A percentile compares a stretch with the other conserved stretches of the same genome.
Conservation (phyloP, 441 rosid genomes). For the Daphne laureola region DNA sequence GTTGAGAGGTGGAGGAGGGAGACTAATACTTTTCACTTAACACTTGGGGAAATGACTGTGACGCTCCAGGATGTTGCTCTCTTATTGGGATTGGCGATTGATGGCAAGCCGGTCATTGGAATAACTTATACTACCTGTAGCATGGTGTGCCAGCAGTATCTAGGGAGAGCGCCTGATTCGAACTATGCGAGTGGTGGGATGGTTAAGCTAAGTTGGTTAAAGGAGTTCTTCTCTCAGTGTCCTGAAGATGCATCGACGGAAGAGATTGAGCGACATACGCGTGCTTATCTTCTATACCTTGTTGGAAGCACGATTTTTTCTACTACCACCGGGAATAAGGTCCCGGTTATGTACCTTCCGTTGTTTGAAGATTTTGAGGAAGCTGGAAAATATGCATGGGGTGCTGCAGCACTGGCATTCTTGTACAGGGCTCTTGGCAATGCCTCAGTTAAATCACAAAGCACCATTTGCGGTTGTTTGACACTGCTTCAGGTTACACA, state of each 20-base stretch:
- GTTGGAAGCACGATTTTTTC: conserved; percentile 96
- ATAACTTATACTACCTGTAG: conserved; percentile 66
- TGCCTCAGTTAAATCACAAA: conserved; percentile 93
- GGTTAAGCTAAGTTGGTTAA: conserved; percentile 98
- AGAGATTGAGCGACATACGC: conserved; percentile 62
- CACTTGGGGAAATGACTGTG: conserved; percentile 88
- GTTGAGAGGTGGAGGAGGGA: conserved; percentile 98
- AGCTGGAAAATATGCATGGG: conserved; percentile 89
- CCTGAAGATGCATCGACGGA: conserved; percentile 55
- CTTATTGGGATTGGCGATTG: conserved; percentile 81
- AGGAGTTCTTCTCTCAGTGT: conserved; percentile 78
- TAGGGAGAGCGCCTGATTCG: conserved; percentile 64
- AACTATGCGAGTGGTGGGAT: conserved; percentile 85
- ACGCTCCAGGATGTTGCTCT: conserved; percentile 80
- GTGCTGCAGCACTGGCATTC: conserved; percentile 91
- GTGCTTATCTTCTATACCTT: conserved; percentile 90
- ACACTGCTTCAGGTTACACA: conserved; percentile 69
- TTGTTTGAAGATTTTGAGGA: conserved; percentile 75
- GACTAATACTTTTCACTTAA: conserved; percentile 90
- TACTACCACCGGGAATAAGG: conserved; percentile 97
- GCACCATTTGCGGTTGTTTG: conserved; percentile 95
- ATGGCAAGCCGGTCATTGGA: conserved; percentile 93
- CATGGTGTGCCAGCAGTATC: conserved; percentile 55
- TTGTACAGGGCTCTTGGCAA: conserved; percentile 95
- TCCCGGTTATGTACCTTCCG: conserved; percentile 97